These are phyloP conservation scores for Hibiscus syriacus DNA, from an alignment of 345 rosid species.

Conservation along the genomic window DNA sequence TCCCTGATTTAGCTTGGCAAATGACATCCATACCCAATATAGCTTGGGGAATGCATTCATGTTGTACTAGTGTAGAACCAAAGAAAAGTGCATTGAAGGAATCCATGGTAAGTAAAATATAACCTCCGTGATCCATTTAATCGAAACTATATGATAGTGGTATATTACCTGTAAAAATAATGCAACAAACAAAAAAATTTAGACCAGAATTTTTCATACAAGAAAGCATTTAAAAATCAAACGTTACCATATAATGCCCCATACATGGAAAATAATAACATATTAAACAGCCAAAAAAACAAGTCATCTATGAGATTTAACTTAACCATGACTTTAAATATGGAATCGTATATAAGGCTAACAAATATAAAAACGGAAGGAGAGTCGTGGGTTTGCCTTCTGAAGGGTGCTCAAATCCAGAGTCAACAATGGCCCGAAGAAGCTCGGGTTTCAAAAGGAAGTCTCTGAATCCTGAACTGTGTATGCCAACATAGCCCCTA, in stretches of 20 bases:
- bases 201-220: not conserved
- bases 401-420: conserved; percentile 98
- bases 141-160: conserved; percentile 43
- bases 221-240: not conserved
- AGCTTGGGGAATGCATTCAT: conserved; percentile 99
- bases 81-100: conserved; percentile 73
- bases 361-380: not conserved
- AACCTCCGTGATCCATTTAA: conserved; percentile 56
- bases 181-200: not conserved
- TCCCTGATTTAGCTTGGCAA: conserved; percentile 99
- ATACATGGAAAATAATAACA: not conserved
- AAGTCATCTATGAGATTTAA: not conserved
- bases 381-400: conserved; percentile 52
- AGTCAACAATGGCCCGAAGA: conserved; percentile 92
- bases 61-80: conserved; percentile 93
- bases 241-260: not conserved
- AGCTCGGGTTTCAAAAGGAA: conserved; percentile 98
- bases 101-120: conserved; percentile 70
- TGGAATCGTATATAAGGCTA: not conserved
- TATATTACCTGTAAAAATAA: conserved; percentile 46
- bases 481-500: conserved; percentile 97
- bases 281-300: not conserved
- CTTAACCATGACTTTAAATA: not conserved
- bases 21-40: conserved; percentile 96
- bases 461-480: conserved; percentile 99